phyloP scores from a whole-genome alignment of 2,329 filamentous ascomycete species.

The Pseudogymnoascus destructans region DNA sequence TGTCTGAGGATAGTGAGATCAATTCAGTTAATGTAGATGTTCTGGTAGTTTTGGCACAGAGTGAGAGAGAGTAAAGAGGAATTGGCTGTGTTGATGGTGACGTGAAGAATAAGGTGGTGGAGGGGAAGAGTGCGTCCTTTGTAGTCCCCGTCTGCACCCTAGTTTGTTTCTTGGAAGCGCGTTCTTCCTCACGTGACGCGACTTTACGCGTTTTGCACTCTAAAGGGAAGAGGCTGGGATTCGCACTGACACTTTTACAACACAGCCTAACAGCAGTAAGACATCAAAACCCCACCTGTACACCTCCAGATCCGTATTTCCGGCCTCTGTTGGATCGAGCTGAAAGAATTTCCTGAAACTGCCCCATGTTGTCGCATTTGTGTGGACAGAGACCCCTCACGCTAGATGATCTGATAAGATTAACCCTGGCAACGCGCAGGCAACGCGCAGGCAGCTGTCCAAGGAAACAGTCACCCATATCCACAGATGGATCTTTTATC shows the following conservation, averaged over 20 bases:
- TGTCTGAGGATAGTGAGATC: slow-evolving; percentile 5
- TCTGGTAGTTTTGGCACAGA: slow-evolving; percentile 14
- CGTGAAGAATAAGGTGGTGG: slow-evolving; percentile 7
- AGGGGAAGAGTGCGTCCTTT: slow-evolving; percentile 10
- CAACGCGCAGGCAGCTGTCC: neutral
- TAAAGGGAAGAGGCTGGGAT: slow-evolving; percentile 9
- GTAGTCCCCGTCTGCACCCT: slow-evolving; percentile 8
- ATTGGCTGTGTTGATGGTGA: slow-evolving; percentile 13
- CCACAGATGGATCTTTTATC: neutral
- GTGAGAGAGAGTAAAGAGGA: slow-evolving; percentile 15
- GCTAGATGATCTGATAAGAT: slow-evolving; percentile 8
- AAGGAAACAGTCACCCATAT: neutral
- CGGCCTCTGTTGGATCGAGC: neutral
- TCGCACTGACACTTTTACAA: slow-evolving; percentile 5
- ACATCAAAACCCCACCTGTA: slow-evolving; percentile 1
- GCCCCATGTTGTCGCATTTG: slow-evolving; percentile 2
- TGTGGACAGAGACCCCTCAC: slow-evolving; percentile 6
- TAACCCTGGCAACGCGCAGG: neutral
- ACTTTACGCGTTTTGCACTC: slow-evolving; percentile 8
- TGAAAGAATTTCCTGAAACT: slow-evolving; percentile 1
- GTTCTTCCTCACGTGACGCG: slow-evolving; percentile 6
- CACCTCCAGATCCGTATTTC: neutral
- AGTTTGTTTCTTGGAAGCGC: slow-evolving; percentile 4
- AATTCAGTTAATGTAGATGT: slow-evolving; percentile 14
- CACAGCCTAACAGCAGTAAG: neutral